Percentiles rank a stretch among this genome's conserved stretches.
phyloP scores from a whole-genome alignment of 306 rosid genomes.

The Sophora flavescens region DNA sequence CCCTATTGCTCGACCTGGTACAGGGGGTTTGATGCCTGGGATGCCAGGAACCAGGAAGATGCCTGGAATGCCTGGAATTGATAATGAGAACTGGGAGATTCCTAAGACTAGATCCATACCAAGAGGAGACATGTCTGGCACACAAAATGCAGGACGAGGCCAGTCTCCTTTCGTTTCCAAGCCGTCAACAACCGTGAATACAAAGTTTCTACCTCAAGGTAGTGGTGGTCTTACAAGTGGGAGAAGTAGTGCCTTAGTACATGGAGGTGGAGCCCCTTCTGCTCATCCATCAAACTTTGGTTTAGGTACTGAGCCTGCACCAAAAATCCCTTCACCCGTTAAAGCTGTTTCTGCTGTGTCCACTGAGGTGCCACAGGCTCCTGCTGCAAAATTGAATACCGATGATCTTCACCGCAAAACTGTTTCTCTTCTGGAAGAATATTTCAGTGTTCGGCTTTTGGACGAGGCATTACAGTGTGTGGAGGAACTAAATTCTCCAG shows the following conservation, averaged over 20 bases:
- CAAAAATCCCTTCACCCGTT: conserved; percentile 57
- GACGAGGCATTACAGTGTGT: conserved; percentile 90
- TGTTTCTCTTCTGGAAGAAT: conserved; percentile 79
- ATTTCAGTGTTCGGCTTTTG: conserved; percentile 69
- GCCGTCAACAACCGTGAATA: conserved; percentile 60
- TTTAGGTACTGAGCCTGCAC: conserved; percentile 53
- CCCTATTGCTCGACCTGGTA: conserved; percentile 78
- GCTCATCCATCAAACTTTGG: conserved; percentile 56
- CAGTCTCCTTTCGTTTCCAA: conserved; percentile 69
- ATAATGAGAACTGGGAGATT: conserved; percentile 91
- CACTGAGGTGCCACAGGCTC: conserved; percentile 65
- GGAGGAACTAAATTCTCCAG: conserved; percentile 86
- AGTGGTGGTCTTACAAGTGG: conserved; percentile 76
- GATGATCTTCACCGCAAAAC: conserved; percentile 70
- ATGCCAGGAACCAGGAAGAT: conserved; percentile 95
- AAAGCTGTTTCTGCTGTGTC: conserved; percentile 53
- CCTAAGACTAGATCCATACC: conserved; percentile 73
- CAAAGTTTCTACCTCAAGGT: conserved; percentile 90
- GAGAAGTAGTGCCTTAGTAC: conserved; percentile 83
- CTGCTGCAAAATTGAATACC: conserved; percentile 54
- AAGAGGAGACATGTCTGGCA: conserved; percentile 68
- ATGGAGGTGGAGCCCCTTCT: conserved; percentile 68
- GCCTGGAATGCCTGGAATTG: conserved; percentile 95
- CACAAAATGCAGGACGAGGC: conserved; percentile 70
- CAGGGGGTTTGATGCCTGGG: conserved; percentile 99